phyloP scores from a whole-genome alignment of 768 basidiomycete genomes.

The Pleurotus citrinopileatus region DNA sequence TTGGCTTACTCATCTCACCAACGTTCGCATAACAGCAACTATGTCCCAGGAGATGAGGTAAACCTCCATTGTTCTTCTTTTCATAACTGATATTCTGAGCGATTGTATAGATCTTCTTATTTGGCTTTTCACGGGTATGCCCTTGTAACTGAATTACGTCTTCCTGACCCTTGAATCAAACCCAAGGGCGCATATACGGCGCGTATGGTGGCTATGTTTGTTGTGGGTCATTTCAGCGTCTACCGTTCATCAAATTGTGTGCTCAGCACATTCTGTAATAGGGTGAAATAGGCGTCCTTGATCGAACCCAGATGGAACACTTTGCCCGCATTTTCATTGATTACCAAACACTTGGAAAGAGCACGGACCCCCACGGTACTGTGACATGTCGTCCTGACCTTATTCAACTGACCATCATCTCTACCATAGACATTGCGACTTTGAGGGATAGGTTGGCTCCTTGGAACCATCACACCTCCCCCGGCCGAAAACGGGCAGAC shows the following conservation, averaged over 20 bases:
- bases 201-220: constrained; percentile 70
- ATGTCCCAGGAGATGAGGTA: constrained; percentile 70
- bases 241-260: background rate
- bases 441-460: constrained; percentile 44
- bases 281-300: constrained; percentile 71
- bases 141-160: background rate
- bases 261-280: constrained; percentile 25
- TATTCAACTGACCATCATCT: constrained; percentile 6
- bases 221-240: constrained; percentile 36
- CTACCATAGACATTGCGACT: constrained; percentile 29
- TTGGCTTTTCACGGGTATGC: constrained; percentile 71
- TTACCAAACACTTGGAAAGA: constrained; percentile 62
- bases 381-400: constrained; percentile 12
- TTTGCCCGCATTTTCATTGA: constrained; percentile 62
- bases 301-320: constrained; percentile 69
- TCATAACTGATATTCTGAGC: constrained; percentile 7
- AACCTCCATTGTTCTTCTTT: constrained; percentile 1
- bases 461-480: constrained; percentile 52
- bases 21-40: constrained; percentile 47
- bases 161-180: constrained; percentile 8
- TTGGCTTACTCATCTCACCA: background rate
- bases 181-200: constrained; percentile 72
- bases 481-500: constrained; percentile 50
- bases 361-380: constrained; percentile 42
- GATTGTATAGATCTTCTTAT: constrained; percentile 62